Evolutionary conservation across 495 filamentous ascomycete species (phyloP).

Genomic region (Friedmanniomyces simplex): DNA sequence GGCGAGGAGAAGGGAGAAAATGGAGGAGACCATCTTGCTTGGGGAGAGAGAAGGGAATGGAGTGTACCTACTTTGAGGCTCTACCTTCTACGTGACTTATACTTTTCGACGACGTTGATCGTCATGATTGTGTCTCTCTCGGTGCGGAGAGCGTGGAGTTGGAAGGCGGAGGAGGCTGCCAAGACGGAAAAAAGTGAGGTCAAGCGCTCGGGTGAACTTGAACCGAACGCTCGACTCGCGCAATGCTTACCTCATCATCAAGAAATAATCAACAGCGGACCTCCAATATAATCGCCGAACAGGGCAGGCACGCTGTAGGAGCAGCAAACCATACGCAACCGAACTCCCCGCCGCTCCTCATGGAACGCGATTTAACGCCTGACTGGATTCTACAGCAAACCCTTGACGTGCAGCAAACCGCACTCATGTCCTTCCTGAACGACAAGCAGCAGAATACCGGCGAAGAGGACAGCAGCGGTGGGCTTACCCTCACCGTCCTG

Average conservation of each 20-base stretch:
- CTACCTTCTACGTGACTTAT: background rate
- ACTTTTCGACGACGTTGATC: background rate
- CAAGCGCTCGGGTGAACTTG: background rate
- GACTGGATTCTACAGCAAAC: conserved; percentile 17
- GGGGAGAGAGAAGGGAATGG: background rate
- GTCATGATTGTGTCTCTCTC: too few species aligned
- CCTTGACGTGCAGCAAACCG: conserved; percentile 6
- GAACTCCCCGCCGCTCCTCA: background rate
- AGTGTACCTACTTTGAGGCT: background rate
- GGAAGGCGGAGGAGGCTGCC: background rate
- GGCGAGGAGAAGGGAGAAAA: background rate
- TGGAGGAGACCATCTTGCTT: background rate
- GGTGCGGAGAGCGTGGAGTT: background rate
- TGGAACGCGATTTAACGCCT: conserved; percentile 14
- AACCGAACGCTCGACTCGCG: background rate
- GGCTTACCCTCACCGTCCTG: conserved; percentile 56
- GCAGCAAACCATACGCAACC: background rate
- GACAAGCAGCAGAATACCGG: background rate
- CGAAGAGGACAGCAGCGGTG: conserved; percentile 7
- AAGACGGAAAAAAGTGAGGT: background rate
- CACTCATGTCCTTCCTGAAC: conserved; percentile 2
- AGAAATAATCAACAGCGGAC: too few species aligned
- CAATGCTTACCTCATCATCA: too few species aligned
- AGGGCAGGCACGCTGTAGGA: background rate
- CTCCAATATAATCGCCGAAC: background rate